A percentile compares a stretch with the other conserved stretches of the same genome.
Evolutionary conservation across 192 early-diverging fungal genomes (phyloP).

Genomic region (Linderina pennispora): DNA sequence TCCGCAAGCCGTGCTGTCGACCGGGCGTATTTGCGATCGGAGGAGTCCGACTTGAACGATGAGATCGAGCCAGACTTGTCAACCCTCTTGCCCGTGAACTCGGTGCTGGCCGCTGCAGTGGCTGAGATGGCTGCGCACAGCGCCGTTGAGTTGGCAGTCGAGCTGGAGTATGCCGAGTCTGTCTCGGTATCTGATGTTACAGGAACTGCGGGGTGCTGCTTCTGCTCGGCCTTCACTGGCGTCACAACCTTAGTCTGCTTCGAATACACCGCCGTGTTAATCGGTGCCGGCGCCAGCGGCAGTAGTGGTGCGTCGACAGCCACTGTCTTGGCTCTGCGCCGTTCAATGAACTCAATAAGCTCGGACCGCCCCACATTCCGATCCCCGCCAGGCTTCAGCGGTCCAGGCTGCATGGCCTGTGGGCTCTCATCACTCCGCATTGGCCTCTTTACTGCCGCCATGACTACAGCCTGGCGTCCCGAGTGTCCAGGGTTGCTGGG

Average conservation of each 20-base stretch:
- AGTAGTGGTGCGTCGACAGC: not conserved
- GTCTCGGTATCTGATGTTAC: not conserved
- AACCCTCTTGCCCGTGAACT: no score
- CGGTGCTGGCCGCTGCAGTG: no score
- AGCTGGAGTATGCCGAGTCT: not conserved
- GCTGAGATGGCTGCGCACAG: not conserved
- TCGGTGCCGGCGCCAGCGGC: not conserved
- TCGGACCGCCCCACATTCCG: slow-evolving; percentile 30
- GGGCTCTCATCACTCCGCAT: no score
- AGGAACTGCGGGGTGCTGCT: not conserved
- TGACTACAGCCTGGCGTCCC: no score
- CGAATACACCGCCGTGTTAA: no score
- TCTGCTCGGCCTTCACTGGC: not conserved
- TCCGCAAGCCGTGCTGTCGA: slow-evolving; percentile 42
- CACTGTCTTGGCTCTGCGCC: slow-evolving; percentile 14
- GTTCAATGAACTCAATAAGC: slow-evolving; percentile 45
- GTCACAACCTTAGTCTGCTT: no score
- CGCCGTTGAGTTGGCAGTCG: not conserved
- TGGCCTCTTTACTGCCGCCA: no score
- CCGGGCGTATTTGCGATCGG: slow-evolving; percentile 40
- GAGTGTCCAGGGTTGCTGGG: no score
- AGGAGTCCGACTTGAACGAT: slow-evolving; percentile 22
- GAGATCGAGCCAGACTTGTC: not conserved
- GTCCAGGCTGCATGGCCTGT: no score
- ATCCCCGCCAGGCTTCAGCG: no score